A percentile compares a stretch with the other conserved stretches of the same genome.
Conservation (phyloP, 1,284 basidiomycete genomes). For the Cryptococcus amylolentus region DNA sequence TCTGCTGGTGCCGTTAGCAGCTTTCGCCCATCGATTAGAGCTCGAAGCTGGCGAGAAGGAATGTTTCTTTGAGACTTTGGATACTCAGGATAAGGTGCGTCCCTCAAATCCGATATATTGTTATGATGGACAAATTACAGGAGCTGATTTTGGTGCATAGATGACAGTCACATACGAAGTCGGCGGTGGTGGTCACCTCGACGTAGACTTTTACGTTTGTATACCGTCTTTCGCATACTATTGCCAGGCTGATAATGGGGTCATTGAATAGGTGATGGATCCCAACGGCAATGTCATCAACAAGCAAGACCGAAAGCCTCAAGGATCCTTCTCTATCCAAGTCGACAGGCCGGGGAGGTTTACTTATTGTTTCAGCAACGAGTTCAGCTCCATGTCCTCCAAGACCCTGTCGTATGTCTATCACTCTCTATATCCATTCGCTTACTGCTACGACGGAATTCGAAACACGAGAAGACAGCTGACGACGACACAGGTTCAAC, state of each 20-base stretch:
- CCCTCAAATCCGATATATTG: not conserved
- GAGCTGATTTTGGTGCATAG: slow-evolving; percentile 51
- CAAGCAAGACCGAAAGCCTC: slow-evolving; percentile 80
- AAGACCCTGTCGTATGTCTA: slow-evolving; percentile 80
- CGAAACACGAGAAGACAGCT: not conserved
- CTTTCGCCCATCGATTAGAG: slow-evolving; percentile 54
- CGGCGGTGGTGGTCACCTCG: slow-evolving; percentile 83
- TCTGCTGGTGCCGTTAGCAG: slow-evolving; percentile 8
- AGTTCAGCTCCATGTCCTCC: slow-evolving; percentile 90
- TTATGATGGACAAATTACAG: too few species aligned
- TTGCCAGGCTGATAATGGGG: not conserved
- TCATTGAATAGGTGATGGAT: slow-evolving; percentile 63
- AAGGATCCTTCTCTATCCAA: slow-evolving; percentile 83
- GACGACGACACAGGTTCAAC: slow-evolving; percentile 70
- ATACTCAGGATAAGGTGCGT: slow-evolving; percentile 83
- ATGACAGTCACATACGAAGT: slow-evolving; percentile 99
- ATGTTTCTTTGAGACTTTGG: slow-evolving; percentile 97
- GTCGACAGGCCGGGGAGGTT: slow-evolving; percentile 82
- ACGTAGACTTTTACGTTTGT: slow-evolving; percentile 91
- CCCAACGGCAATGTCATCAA: slow-evolving; percentile 66
- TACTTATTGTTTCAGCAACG: slow-evolving; percentile 97
- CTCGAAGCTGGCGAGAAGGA: slow-evolving; percentile 77
- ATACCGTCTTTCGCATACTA: not conserved
- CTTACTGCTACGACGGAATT: not conserved
- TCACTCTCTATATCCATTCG: not conserved